phyloP scores from a whole-genome alignment of 768 basidiomycete species.

The Tubosaeta sp. region DNA sequence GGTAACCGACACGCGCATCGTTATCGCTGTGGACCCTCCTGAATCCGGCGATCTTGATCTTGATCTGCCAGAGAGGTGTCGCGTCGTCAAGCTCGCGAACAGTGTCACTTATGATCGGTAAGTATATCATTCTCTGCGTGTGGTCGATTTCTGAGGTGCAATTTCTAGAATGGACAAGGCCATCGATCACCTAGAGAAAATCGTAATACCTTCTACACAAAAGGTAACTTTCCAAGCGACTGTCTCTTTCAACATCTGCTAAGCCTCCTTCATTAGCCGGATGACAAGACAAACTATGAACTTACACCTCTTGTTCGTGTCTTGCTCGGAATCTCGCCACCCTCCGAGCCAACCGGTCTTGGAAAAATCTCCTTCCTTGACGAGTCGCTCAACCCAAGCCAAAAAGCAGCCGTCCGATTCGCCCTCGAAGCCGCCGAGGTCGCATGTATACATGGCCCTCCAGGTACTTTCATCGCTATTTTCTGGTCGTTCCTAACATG shows the following conservation, averaged over 20 bases:
- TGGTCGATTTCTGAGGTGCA: neutral
- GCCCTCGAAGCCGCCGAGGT: constrained; percentile 78
- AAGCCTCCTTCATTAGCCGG: constrained; percentile 21
- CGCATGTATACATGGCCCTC: constrained; percentile 96
- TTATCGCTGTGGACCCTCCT: constrained; percentile 69
- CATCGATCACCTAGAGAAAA: constrained; percentile 58
- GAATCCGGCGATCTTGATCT: constrained; percentile 60
- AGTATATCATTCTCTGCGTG: neutral
- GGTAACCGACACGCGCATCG: constrained; percentile 79
- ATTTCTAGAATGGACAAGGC: constrained; percentile 80
- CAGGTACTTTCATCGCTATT: constrained; percentile 45
- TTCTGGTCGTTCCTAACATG: neutral
- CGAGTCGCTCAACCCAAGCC: constrained; percentile 71
- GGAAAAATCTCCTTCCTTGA: constrained; percentile 65
- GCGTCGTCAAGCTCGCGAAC: constrained; percentile 86
- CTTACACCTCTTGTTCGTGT: constrained; percentile 57
- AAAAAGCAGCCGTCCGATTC: constrained; percentile 79
- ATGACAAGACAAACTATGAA: constrained; percentile 41
- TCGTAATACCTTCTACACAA: constrained; percentile 28
- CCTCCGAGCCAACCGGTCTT: constrained; percentile 37
- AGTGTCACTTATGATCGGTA: constrained; percentile 88
- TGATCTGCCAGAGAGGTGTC: constrained; percentile 80
- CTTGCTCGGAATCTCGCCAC: constrained; percentile 60
- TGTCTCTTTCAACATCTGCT: neutral
- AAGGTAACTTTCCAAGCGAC: constrained; percentile 12